A percentile compares a stretch with the other conserved stretches of the same genome.
phyloP scores from a whole-genome alignment of 495 filamentous ascomycete genomes.

The Aspergillus ellipticus region DNA sequence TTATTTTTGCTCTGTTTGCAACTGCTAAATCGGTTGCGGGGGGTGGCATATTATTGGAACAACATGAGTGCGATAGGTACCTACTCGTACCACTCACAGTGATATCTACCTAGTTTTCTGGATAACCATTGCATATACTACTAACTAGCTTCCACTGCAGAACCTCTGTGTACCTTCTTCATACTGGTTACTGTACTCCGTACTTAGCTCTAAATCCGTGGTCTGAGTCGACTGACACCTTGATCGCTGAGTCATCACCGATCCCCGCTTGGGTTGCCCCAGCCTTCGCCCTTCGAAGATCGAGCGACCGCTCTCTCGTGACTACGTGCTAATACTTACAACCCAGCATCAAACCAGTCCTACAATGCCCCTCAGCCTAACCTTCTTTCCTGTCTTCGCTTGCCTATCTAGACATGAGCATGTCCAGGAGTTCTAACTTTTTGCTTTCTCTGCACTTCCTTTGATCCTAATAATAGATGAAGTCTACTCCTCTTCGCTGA shows the following conservation, averaged over 20 bases:
- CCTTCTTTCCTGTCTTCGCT: slow-evolving; percentile 7
- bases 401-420: slow-evolving; percentile 18
- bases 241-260: slow-evolving; percentile 13
- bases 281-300: slow-evolving; percentile 6
- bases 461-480: slow-evolving; percentile 18
- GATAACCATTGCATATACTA: too few relatives aligned
- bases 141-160: too few relatives aligned
- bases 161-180: too few relatives aligned
- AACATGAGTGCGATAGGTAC: too few relatives aligned
- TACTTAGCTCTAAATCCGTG: too few relatives aligned
- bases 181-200: too few relatives aligned
- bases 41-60: too few relatives aligned
- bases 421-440: slow-evolving; percentile 15
- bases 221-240: background rate
- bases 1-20: too few relatives aligned
- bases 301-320: background rate
- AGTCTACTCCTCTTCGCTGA: slow-evolving; percentile 6
- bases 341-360: slow-evolving; percentile 1
- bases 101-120: too few relatives aligned
- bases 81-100: too few relatives aligned
- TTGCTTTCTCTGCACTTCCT: slow-evolving; percentile 11
- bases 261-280: slow-evolving; percentile 9
- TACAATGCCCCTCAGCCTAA: slow-evolving; percentile 14
- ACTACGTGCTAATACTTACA: slow-evolving; percentile 4
- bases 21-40: too few relatives aligned